Percentiles rank a stretch among this genome's conserved stretches.
Evolutionary conservation across 202 grass and related monocot genomes (phyloP).

Genomic region (Zizania palustris): DNA sequence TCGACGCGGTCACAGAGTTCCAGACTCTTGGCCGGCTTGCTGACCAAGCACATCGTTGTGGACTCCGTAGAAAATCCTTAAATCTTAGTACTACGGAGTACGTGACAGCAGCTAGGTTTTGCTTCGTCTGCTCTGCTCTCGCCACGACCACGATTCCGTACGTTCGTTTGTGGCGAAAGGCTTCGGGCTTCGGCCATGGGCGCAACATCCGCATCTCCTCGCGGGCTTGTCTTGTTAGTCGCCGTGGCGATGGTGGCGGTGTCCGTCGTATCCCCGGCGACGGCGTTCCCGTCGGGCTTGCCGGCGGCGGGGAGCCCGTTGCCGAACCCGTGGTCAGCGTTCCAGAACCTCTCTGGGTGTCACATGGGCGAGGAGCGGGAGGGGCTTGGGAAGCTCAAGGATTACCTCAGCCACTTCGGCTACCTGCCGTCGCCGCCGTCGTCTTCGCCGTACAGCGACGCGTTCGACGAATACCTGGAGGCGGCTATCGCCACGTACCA

Average conservation of each 20-base stretch:
- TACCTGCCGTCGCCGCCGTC: conserved; percentile 62
- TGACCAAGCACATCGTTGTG: conserved; percentile 12
- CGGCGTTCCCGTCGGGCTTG: conserved; percentile 23
- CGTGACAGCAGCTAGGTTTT: conserved; percentile 24
- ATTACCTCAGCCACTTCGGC: conserved; percentile 74
- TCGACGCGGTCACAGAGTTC: conserved; percentile 10
- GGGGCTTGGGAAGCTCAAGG: conserved; percentile 63
- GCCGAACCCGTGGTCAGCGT: conserved; percentile 72
- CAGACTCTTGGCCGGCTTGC: conserved; percentile 17
- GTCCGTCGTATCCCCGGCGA: background rate
- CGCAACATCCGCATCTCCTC: background rate
- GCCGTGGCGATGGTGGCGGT: background rate
- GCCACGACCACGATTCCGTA: background rate
- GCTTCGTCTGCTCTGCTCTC: background rate
- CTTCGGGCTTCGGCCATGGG: conserved; percentile 31
- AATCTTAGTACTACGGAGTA: conserved; percentile 8
- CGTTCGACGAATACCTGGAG: conserved; percentile 63
- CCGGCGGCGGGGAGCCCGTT: conserved; percentile 27
- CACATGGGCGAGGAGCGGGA: conserved; percentile 59
- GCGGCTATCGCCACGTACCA: conserved; percentile 72
- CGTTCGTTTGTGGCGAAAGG: background rate
- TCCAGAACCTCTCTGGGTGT: conserved; percentile 87
- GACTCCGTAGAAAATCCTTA: conserved; percentile 30
- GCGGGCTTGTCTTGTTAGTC: conserved; percentile 16
- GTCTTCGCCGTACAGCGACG: conserved; percentile 63